A percentile compares a stretch with the other conserved stretches of the same genome.
These are phyloP conservation scores for Cytospora piceae DNA, from an alignment of 2,329 filamentous ascomycete species.

Conservation along the genomic window DNA sequence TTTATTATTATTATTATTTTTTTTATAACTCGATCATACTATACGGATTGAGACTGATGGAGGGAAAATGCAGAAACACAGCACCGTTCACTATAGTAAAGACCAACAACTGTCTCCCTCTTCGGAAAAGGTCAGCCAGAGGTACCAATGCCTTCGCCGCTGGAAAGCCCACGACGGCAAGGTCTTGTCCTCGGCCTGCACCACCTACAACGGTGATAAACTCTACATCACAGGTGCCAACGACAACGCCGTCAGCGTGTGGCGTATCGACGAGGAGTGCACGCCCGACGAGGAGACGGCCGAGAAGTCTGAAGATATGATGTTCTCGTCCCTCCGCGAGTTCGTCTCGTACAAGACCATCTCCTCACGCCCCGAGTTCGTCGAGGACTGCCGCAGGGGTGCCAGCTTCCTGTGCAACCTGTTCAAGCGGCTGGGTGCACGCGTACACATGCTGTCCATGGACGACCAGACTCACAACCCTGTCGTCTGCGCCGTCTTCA, in stretches of 20 bases:
- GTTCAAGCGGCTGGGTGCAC: constrained; percentile 89
- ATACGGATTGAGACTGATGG: constrained; percentile 34
- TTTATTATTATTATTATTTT: no score
- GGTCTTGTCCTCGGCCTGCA: constrained; percentile 81
- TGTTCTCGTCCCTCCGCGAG: constrained; percentile 75
- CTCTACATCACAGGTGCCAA: constrained; percentile 95
- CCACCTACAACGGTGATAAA: constrained; percentile 69
- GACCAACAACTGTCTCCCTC: constrained; percentile 50
- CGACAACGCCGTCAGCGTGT: constrained; percentile 85
- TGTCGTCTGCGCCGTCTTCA: constrained; percentile 89
- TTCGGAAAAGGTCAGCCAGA: constrained; percentile 58
- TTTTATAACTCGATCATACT: not conserved
- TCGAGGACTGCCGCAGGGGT: constrained; percentile 89
- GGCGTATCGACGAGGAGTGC: constrained; percentile 67
- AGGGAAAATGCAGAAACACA: constrained; percentile 58
- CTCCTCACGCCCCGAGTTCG: constrained; percentile 82
- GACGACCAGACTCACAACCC: constrained; percentile 77
- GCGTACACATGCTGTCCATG: constrained; percentile 87
- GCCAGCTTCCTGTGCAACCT: constrained; percentile 88
- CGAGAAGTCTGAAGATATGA: constrained; percentile 54
- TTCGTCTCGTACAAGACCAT: constrained; percentile 93
- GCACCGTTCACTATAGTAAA: constrained; percentile 65
- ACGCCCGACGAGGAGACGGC: constrained; percentile 42
- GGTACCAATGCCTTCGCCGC: constrained; percentile 41
- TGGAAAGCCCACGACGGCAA: constrained; percentile 77